phyloP scores from a whole-genome alignment of 495 filamentous ascomycete species.

The Pseudevernia furfuracea region DNA sequence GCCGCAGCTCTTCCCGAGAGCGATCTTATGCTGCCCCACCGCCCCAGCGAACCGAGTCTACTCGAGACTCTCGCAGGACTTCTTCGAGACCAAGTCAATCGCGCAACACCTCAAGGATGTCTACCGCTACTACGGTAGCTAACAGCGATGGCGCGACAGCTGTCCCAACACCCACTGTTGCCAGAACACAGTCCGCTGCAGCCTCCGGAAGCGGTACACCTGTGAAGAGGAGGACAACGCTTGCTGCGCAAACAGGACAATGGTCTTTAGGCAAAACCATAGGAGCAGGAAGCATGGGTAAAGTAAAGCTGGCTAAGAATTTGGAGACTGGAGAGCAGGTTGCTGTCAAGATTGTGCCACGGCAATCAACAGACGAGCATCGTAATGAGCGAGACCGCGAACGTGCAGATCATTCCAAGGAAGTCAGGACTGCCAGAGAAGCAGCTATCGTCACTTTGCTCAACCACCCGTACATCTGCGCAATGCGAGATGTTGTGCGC shows the following conservation, averaged over 20 bases:
- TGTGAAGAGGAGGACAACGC: constrained; percentile 67
- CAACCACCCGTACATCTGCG: constrained; percentile 94
- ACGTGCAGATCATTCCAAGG: constrained; percentile 88
- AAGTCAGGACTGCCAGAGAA: constrained; percentile 90
- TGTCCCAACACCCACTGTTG: constrained; percentile 40
- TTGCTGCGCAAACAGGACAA: constrained; percentile 73
- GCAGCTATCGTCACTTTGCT: constrained; percentile 94
- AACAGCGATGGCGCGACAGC: constrained; percentile 36
- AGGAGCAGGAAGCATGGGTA: constrained; percentile 95
- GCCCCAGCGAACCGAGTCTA: constrained; percentile 46
- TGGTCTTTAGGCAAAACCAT: constrained; percentile 97
- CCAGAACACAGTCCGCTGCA: constrained; percentile 28
- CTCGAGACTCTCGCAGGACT: constrained; percentile 38
- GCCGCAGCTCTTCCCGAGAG: constrained; percentile 49
- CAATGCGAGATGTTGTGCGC: constrained; percentile 87
- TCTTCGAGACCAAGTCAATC: constrained; percentile 39
- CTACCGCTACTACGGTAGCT: constrained; percentile 38
- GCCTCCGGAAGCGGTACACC: constrained; percentile 36
- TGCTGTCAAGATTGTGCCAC: constrained; percentile 96
- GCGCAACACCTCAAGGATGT: constrained; percentile 51
- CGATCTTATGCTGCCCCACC: constrained; percentile 41
- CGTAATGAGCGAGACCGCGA: constrained; percentile 74
- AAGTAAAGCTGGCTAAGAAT: constrained; percentile 82
- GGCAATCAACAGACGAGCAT: constrained; percentile 77
- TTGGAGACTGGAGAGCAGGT: constrained; percentile 79